Evolutionary conservation across 495 filamentous ascomycete species (phyloP), one percentile per base, ranked within the genome.

Genomic region (Aspergillus olivimuriae): DNA sequence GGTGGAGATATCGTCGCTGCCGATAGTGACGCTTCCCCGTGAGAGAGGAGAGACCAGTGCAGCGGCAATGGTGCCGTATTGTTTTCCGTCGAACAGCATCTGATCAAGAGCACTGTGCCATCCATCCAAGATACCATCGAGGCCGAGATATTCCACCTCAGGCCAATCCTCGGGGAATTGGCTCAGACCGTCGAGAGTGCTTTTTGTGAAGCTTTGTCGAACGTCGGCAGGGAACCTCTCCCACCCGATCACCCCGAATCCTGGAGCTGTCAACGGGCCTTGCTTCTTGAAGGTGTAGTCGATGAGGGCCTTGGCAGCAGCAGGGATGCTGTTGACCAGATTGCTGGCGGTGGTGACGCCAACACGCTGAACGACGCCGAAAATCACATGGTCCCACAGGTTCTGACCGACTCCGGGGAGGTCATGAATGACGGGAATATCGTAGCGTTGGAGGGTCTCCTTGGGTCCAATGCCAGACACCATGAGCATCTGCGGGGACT

Each of bases 401-500:
- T 38, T 38, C 35, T 38, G 35, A 11, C 35, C 35, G 6, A 38
- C 35, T 4, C 35, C 35, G 6, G 15, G 16, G 12, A 38, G 35
- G 18, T 38, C 20, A 12, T 16, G n/a, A 10, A 38, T 9, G 15
- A 38, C 35, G 17, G 17, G 17, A 5, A 38, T 38, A 9, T 23
- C 35, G n/a, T 19, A 20, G 17, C 21, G 7, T 4, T 38, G 6
- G 18, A 38, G 35, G 17, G 10, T n/a, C 17, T 18, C 35, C 12
- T 12, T 12, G 21, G 35, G 35, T 16, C 35, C 35, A n/a, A 38
- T n/a, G 3, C 35, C 35, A 11, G 35, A 38, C 19, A 38, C 15
- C 35, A 38, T 38, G 35, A 38, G 35, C 35, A 38, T 6, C 14
- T 38, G 35, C 6, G 35, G 35, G 10, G 35, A 38, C 14, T 38